Evolutionary conservation across 805 yeast genomes (phyloP).

Genomic region (Cyberlindnera galapagoensis): DNA sequence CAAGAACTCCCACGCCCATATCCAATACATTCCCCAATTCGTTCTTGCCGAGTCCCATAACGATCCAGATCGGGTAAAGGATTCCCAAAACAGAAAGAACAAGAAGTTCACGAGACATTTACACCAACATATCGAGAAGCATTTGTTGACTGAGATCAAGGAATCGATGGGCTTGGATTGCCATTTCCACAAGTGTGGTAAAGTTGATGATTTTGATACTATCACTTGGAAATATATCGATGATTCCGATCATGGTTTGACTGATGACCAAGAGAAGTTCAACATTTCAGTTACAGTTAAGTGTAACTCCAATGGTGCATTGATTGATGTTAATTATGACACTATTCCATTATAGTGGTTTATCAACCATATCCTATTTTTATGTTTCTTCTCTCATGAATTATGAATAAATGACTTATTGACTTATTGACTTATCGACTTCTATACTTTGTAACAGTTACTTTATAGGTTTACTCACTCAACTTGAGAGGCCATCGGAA

Average conservation of each 20-base stretch:
- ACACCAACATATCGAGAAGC: constrained; percentile 70
- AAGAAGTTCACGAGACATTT: constrained; percentile 67
- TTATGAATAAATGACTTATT: background rate
- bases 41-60: constrained; percentile 59
- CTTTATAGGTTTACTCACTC: too few relatives aligned
- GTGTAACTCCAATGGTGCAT: constrained; percentile 61
- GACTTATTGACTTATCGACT: too few relatives aligned
- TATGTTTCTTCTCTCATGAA: background rate
- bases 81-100: constrained; percentile 64
- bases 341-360: constrained; percentile 30
- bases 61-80: constrained; percentile 65
- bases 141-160: constrained; percentile 59
- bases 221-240: constrained; percentile 63
- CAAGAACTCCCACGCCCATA: constrained; percentile 60
- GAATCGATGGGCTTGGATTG: constrained; percentile 50
- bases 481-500: too few relatives aligned
- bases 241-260: constrained; percentile 39
- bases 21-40: constrained; percentile 69
- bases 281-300: constrained; percentile 56
- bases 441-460: too few relatives aligned
- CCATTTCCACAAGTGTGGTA: constrained; percentile 45
- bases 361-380: background rate
- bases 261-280: constrained; percentile 45
- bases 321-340: constrained; percentile 58
- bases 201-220: constrained; percentile 37